Evolutionary conservation across 768 basidiomycete species (phyloP), one percentile per base, ranked within the genome.

Genomic region (Floccularia luteovirens): DNA sequence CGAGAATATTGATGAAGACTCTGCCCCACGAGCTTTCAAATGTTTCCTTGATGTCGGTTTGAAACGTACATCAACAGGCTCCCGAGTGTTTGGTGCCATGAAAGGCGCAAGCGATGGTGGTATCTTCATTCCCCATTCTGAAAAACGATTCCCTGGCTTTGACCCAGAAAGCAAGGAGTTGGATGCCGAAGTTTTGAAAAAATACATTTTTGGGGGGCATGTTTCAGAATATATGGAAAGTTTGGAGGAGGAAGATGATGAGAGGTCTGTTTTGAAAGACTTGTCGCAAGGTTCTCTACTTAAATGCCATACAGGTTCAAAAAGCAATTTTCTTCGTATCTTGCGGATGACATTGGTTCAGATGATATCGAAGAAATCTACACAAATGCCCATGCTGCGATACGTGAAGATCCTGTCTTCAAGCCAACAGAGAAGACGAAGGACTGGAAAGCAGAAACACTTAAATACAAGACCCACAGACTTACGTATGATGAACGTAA

Each of bases 221-320:
- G 85, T 99, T 42, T 90, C 96, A 37, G 96, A 98, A 68, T 99
- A 98, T 75, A 99, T 99, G 96, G 90, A 98, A 70, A 87, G 82
- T 42, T 70, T 98, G 39, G 96, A 99, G 70, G 96, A 99, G 75
- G 96, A 99, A 71, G 96, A 99, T 59, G 96, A 98, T 54, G 94
- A 98, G 69, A 78, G 92, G 81, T 81, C 50, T 46, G 74, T 58
- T 36, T 36, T 23, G 12, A 16, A 21, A 32, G 39, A 36, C 8
- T 41, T 17, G 2, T 12, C 2, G n/a, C 12, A 35, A 38, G 23
- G 50, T 20, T 53, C 38, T 25, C 45, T 43, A 31, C n/a, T 42
- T 23, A 14, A 24, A 23, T 28, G 17, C 36, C 4, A 31, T 21
- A 24, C 40, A 90, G 89, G 54, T 94, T 94, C 77, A 96, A 94